Evolutionary conservation across 345 rosid genomes (phyloP).

Genomic region (Hibiscus tridactylites): DNA sequence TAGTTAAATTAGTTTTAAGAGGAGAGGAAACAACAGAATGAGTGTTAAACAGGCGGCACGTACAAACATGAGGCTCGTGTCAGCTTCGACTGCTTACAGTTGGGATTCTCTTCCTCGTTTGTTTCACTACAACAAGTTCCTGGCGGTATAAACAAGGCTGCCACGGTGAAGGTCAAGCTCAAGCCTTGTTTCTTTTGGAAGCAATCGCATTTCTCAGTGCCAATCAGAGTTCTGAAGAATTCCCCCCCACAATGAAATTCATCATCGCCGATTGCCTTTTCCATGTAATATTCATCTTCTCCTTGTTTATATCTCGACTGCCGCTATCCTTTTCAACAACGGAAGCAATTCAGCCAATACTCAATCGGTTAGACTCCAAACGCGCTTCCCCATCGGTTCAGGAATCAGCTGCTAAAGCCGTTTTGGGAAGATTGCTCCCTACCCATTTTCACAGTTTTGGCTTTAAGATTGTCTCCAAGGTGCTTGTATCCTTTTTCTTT

Average conservation of each 20-base stretch:
- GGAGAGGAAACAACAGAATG: neutral
- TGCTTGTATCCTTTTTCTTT: neutral
- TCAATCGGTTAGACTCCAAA: conserved; percentile 57
- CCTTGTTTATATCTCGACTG: conserved; percentile 12
- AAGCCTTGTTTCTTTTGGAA: neutral
- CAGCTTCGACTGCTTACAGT: neutral
- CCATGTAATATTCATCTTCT: conserved; percentile 1
- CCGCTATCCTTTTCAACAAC: conserved; percentile 16
- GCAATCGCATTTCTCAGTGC: neutral
- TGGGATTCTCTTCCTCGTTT: neutral
- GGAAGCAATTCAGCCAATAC: conserved; percentile 31
- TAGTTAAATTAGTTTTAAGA: no score
- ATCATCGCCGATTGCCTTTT: neutral
- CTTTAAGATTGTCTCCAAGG: conserved; percentile 73
- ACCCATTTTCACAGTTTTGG: conserved; percentile 49
- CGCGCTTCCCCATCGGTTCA: conserved; percentile 45
- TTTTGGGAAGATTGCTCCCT: conserved; percentile 67
- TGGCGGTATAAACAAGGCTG: neutral
- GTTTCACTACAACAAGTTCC: neutral
- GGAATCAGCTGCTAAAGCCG: conserved; percentile 62
- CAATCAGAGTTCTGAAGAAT: neutral
- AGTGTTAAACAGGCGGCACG: neutral
- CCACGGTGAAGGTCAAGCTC: neutral
- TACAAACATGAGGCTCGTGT: neutral
- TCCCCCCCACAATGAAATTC: neutral